Evolutionary conservation across 1,139 yeast genomes (phyloP).

Genomic region (Candida dubliniensis): DNA sequence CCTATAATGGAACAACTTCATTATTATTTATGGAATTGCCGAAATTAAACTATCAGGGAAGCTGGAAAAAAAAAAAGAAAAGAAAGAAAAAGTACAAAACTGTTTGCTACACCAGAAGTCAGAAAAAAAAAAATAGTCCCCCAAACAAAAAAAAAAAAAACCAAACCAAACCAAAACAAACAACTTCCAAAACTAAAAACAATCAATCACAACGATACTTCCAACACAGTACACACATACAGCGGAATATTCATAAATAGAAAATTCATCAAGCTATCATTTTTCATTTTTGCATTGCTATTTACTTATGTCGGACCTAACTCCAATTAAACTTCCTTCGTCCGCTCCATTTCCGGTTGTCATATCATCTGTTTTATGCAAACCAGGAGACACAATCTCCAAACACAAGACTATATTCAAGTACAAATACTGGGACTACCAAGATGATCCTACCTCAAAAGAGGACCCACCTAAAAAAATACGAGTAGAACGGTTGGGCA

Average conservation of each 20-base stretch:
- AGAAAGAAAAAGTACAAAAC: not conserved
- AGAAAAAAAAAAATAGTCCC: not conserved
- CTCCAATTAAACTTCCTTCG: constrained; percentile 47
- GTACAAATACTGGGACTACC: constrained; percentile 69
- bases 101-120: too few species aligned
- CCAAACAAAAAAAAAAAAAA: not conserved
- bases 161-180: constrained; percentile 1
- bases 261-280: too few species aligned
- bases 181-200: not conserved
- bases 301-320: constrained; percentile 29
- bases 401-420: constrained; percentile 58
- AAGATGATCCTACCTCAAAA: constrained; percentile 55
- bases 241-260: not conserved
- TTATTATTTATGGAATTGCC: too few species aligned
- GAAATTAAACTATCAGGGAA: too few species aligned
- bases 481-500: constrained; percentile 61
- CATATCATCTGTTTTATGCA: constrained; percentile 50
- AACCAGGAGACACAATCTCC: constrained; percentile 45
- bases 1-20: too few species aligned
- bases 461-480: constrained; percentile 45
- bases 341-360: constrained; percentile 71
- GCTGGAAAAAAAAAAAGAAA: not conserved
- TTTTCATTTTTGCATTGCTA: not conserved
- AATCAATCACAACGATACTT: not conserved
- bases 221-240: not conserved